A percentile compares a stretch with the other conserved stretches of the same genome.
Evolutionary conservation across 441 rosid species (phyloP).

Genomic region (Metrosideros polymorpha): DNA sequence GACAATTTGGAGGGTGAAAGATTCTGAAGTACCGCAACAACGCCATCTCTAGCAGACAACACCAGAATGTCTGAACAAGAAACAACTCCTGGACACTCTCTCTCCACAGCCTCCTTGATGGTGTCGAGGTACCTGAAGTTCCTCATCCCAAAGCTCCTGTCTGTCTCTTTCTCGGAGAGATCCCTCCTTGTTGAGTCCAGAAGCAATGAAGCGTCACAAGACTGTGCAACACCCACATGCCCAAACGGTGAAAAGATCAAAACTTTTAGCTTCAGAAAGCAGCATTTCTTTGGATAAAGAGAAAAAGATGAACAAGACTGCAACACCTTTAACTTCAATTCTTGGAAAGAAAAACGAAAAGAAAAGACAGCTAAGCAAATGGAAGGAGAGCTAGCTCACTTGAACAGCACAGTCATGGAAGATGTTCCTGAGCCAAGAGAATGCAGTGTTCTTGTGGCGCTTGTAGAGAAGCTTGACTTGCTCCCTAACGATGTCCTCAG

Average conservation of each 20-base stretch:
- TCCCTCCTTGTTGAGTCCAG: slow-evolving; percentile 92
- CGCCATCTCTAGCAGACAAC: slow-evolving; percentile 83
- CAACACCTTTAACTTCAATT: background rate
- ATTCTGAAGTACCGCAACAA: slow-evolving; percentile 40
- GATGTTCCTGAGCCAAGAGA: slow-evolving; percentile 97
- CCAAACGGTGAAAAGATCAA: background rate
- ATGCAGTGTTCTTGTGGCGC: slow-evolving; percentile 99
- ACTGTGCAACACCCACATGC: slow-evolving; percentile 23
- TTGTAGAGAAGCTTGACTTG: slow-evolving; percentile 95
- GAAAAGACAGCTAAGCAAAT: background rate
- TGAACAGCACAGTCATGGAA: slow-evolving; percentile 98
- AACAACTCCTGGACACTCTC: slow-evolving; percentile 92
- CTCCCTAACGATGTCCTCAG: slow-evolving; percentile 79
- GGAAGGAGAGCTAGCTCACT: slow-evolving; percentile 22
- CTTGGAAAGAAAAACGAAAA: background rate
- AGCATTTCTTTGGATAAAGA: background rate
- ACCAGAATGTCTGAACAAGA: slow-evolving; percentile 90
- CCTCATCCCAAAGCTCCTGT: slow-evolving; percentile 92
- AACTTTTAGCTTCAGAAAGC: background rate
- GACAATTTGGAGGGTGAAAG: background rate
- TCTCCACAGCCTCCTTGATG: slow-evolving; percentile 90
- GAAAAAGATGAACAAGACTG: background rate
- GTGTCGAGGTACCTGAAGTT: slow-evolving; percentile 68
- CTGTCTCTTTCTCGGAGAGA: slow-evolving; percentile 92
- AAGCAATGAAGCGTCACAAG: slow-evolving; percentile 94